These are phyloP conservation scores for Boletus eberwhitei DNA, from an alignment of 768 basidiomycete genomes.

Conservation along the genomic window DNA sequence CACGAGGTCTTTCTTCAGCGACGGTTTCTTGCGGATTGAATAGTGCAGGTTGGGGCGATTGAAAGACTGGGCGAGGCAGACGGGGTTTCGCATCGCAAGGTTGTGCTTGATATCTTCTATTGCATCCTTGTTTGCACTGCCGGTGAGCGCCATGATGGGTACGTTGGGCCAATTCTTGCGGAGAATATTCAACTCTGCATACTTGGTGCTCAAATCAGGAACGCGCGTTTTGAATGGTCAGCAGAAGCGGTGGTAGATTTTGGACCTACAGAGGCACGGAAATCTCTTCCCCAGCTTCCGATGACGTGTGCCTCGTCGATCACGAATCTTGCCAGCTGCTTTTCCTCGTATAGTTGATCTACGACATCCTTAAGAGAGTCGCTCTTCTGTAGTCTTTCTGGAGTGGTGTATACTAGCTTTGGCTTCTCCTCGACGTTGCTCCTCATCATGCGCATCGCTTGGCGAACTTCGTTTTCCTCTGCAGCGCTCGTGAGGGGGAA, in stretches of 20 bases:
- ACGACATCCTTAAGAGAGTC: constrained; percentile 54
- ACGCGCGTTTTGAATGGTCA: neutral
- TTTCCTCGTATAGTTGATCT: constrained; percentile 48
- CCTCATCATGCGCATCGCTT: constrained; percentile 42
- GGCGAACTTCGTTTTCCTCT: constrained; percentile 36
- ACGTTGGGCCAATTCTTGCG: constrained; percentile 72
- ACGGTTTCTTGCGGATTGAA: constrained; percentile 48
- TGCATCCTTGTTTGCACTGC: constrained; percentile 81
- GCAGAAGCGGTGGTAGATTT: neutral
- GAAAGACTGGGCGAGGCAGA: constrained; percentile 74
- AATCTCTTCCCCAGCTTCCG: constrained; percentile 91
- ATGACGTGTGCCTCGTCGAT: constrained; percentile 98
- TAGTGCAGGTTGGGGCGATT: constrained; percentile 93
- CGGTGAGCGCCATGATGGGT: constrained; percentile 96
- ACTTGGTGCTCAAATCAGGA: constrained; percentile 42
- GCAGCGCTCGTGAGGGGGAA: constrained; percentile 65
- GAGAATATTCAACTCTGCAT: constrained; percentile 61
- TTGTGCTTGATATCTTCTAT: constrained; percentile 74
- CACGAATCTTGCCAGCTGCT: constrained; percentile 80
- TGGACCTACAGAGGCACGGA: constrained; percentile 70
- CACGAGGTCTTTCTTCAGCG: constrained; percentile 41
- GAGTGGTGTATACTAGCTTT: constrained; percentile 82
- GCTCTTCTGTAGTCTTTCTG: constrained; percentile 79
- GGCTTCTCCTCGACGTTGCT: constrained; percentile 43
- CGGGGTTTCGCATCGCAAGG: constrained; percentile 58